Percentiles rank a stretch among this genome's conserved stretches.
These are phyloP conservation scores for Beta vulgaris DNA, from an alignment of 148 eudicot species.

Conservation along the genomic window DNA sequence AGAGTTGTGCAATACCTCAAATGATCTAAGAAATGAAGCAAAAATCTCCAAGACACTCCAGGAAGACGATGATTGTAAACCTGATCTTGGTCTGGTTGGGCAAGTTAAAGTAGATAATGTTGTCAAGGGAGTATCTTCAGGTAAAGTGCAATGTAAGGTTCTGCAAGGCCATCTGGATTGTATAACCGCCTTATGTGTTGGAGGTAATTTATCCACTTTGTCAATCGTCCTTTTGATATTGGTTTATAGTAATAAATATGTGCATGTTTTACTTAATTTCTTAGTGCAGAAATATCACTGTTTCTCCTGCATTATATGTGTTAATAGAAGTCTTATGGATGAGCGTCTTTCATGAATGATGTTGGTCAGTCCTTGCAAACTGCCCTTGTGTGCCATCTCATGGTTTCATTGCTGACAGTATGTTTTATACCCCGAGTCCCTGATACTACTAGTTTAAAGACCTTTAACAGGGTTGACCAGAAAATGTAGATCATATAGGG, in stretches of 20 bases:
- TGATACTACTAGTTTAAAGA: not conserved
- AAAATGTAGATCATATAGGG: not conserved
- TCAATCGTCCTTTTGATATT: not conserved
- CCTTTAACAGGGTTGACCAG: not conserved
- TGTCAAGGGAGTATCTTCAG: conserved; percentile 42
- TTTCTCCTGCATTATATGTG: not conserved
- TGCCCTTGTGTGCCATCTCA: not conserved
- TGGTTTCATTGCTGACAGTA: not conserved
- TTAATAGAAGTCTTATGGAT: not conserved
- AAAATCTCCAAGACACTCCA: conserved; percentile 19
- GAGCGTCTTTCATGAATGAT: not conserved
- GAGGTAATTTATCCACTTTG: conserved; percentile 52
- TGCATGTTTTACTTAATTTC: too few relatives aligned
- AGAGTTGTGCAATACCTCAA: conserved; percentile 41
- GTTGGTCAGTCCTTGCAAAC: not conserved
- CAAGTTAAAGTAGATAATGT: conserved; percentile 36
- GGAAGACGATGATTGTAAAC: conserved; percentile 28
- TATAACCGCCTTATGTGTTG: conserved; percentile 66
- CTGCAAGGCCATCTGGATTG: conserved; percentile 77
- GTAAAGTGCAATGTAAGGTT: conserved; percentile 46
- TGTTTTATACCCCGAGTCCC: not conserved
- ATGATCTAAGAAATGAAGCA: conserved; percentile 23
- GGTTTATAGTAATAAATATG: not conserved
- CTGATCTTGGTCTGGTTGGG: conserved; percentile 28
- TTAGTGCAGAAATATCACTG: not conserved